These are phyloP conservation scores for Eragrostis curvula DNA, from an alignment of 176 grass and related monocot genomes.

Conservation along the genomic window DNA sequence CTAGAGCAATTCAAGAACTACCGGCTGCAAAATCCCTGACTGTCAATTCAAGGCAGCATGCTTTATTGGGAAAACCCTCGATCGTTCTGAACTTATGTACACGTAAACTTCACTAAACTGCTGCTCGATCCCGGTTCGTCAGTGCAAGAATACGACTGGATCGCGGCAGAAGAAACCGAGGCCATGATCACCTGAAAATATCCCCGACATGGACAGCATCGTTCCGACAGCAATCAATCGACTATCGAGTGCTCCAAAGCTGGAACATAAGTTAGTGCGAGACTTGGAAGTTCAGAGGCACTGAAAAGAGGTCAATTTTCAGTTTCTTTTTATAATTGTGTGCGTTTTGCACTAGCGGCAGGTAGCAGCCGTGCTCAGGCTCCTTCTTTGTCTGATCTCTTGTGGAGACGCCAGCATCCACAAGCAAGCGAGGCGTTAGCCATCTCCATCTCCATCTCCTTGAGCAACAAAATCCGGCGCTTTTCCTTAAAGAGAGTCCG, in stretches of 20 bases:
- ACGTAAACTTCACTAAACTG: not conserved
- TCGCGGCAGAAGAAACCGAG: not conserved
- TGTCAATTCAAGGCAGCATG: not conserved
- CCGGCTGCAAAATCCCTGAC: not conserved
- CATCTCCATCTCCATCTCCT: constrained; percentile 12
- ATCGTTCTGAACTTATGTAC: not conserved
- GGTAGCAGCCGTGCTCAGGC: not conserved
- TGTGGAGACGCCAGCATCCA: constrained; percentile 41
- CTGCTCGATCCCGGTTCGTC: not conserved
- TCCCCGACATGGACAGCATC: not conserved
- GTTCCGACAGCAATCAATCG: not conserved
- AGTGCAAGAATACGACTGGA: not conserved
- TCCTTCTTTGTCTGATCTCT: not conserved
- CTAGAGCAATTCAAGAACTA: not conserved
- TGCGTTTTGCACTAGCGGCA: constrained; percentile 5
- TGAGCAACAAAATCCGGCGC: not conserved
- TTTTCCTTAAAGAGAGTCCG: not conserved
- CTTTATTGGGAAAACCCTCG: not conserved
- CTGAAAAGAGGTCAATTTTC: not conserved
- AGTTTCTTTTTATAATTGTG: not conserved
- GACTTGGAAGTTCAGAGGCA: not conserved
- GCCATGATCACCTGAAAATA: not conserved
- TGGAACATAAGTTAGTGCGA: not conserved
- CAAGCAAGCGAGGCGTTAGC: not conserved
- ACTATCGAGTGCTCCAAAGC: not conserved